These are phyloP conservation scores for Lasiosphaeria ovina DNA, from an alignment of 495 filamentous ascomycete species.

Conservation along the genomic window DNA sequence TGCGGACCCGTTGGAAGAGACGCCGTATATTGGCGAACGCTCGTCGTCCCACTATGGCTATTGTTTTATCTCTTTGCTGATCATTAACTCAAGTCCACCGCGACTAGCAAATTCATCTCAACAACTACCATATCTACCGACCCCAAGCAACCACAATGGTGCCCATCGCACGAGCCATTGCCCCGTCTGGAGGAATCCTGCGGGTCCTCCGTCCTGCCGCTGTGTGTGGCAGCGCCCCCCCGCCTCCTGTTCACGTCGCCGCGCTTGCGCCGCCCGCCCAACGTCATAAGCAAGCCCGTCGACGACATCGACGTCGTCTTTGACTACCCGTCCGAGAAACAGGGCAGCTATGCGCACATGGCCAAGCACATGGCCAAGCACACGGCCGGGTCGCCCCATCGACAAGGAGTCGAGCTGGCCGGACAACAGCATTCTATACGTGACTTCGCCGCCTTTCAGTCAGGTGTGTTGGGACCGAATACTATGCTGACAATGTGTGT, in stretches of 20 bases:
- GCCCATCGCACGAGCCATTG: too few relatives aligned
- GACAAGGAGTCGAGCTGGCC: conserved; percentile 11
- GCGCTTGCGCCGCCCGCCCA: background rate
- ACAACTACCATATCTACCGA: too few relatives aligned
- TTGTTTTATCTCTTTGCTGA: too few relatives aligned
- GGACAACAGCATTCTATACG: conserved; percentile 5
- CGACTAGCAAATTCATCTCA: too few relatives aligned
- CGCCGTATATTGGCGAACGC: too few relatives aligned
- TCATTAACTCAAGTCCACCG: too few relatives aligned
- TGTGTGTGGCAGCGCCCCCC: background rate
- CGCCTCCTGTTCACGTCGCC: conserved; percentile 3
- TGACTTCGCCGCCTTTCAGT: background rate
- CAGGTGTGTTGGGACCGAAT: background rate
- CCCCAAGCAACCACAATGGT: too few relatives aligned
- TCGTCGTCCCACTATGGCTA: too few relatives aligned
- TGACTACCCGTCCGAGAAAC: conserved; percentile 27
- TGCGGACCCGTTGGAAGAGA: too few relatives aligned
- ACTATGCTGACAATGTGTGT: background rate
- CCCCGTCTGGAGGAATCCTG: too few relatives aligned
- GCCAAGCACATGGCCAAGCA: background rate
- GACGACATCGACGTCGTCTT: conserved; percentile 29
- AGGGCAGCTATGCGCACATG: conserved; percentile 15
- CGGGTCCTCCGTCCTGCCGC: background rate
- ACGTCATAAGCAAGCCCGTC: conserved; percentile 13
- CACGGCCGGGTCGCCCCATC: background rate